Evolutionary conservation across 1,284 basidiomycete genomes (phyloP), one percentile per base, ranked within the genome.

Genomic region (Pseudozyma tsukubaensis): DNA sequence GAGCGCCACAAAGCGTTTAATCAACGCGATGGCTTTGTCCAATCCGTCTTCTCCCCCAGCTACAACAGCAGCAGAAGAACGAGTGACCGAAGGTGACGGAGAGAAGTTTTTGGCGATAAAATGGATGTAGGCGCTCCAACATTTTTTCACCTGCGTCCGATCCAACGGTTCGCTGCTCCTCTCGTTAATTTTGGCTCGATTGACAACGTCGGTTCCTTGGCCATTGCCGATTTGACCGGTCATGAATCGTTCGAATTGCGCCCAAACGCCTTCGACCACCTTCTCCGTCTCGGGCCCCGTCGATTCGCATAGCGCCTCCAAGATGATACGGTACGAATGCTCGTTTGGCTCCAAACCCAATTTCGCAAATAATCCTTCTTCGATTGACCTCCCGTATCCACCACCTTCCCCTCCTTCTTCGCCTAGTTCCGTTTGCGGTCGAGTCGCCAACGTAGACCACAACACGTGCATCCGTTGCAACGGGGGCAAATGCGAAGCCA

Each of bases 401-500:
- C 16, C 13, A 6, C 24, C 24, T 35, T 16, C 29, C 14, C 36
- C 44, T n/a, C 16, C 35, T 13, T 8, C 16, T 11, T 14, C 13
- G n/a, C n/a, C n/a, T n/a, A n/a, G n/a, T n/a, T n/a, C n/a, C n/a
- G n/a, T n/a, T n/a, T n/a, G n/a, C n/a, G n/a, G n/a, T 7, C 7
- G 11, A n/a, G 35, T 1, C 12, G 13, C 3, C 1, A 69, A 44
- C 0, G 50, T 24, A 3, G 61, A 68, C 5, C 43, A 45, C 19
- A 73, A n/a, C 0, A 65, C 57, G 1, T 36, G 49, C 1, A 11
- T 9, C 9, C 52, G 55, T 5, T 52, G 43, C 3, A 10, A 11
- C 2, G 37, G 13, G 2, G 14, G 85, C 77, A 81, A 86, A 86
- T 58, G 83, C 5, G 73, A 57, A 55, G 86, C 83, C 73, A 91